Evolutionary conservation across 2,329 filamentous ascomycete genomes (phyloP), one percentile per base, ranked within the genome.

Genomic region (Fusarium chlamydosporum): DNA sequence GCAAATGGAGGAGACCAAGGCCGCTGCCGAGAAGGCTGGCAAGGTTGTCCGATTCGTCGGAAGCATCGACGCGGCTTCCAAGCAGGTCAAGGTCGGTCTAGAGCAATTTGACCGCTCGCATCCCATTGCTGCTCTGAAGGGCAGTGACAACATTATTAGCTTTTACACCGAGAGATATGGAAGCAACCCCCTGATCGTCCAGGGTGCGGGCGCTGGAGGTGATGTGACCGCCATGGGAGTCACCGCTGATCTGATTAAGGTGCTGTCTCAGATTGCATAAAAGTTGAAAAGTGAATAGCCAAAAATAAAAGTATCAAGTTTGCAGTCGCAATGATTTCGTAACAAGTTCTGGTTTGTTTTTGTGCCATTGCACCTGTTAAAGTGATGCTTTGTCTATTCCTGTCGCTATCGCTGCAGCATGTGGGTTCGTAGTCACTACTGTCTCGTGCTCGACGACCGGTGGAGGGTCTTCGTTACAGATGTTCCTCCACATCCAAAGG

Each of bases 181-280:
- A 61, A 87, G 85, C 77, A 96, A 95, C 80, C 94, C 96, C 42
- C 84, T 99, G 67, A 97, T 97, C 77, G 89, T 99, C 68, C 95
- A 98, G 83, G 96, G 96, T 62, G 94, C 93, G 35, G 96, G 94
- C 65, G 96, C 96, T 27, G 96, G 96, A 73, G 94, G 92, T 69
- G 94, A 97, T 43, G 94, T 98, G 54, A 99, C 96, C 34, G 96
- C 96, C 29, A 98, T 98, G 95, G 96, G 96, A 63, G 95, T 99
- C 46, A 94, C 93, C n/a, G 89, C 89, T 47, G 96, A 99, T 82
- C 81, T 99, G 75, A 85, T 98, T 79, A 97, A 97, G 85, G 92
- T 96, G 37, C 76, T 97, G 64, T 86, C 91, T 72, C 85, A 93
- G 77, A 84, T 96, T 75, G 84, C 84, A 60, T 81, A 77, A 76